Evolutionary conservation across 2,329 filamentous ascomycete genomes (phyloP).

Genomic region (Phialophora verrucosa): DNA sequence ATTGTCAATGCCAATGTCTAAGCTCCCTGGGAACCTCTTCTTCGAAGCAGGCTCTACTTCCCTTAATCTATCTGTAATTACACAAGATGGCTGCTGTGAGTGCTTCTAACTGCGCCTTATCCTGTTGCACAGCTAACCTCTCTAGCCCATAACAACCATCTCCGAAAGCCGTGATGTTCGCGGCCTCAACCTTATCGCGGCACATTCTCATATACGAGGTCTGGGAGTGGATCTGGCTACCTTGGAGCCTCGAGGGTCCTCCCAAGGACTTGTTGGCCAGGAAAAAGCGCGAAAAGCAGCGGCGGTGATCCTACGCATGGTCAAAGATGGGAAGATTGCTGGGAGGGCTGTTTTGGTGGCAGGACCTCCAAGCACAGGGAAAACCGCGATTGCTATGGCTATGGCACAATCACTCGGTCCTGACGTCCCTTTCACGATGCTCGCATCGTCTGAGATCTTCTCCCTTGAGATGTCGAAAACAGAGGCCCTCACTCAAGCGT

Average conservation of each 20-base stretch:
- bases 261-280: conserved; percentile 94
- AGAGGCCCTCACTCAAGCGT: conserved; percentile 96
- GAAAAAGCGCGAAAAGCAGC: conserved; percentile 96
- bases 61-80: background rate
- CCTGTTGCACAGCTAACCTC: conserved; percentile 19
- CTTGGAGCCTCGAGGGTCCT: conserved; percentile 80
- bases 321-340: conserved; percentile 97
- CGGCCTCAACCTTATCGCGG: conserved; percentile 95
- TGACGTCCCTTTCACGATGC: conserved; percentile 94
- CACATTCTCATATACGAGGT: conserved; percentile 96
- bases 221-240: conserved; percentile 92
- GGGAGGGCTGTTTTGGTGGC: conserved; percentile 93
- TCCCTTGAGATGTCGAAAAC: conserved; percentile 99
- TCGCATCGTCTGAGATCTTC: conserved; percentile 96
- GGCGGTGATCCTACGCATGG: conserved; percentile 96
- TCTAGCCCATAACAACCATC: conserved; percentile 75
- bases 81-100: conserved; percentile 35
- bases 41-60: background rate
- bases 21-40: background rate
- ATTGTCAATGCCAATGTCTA: background rate
- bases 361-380: conserved; percentile 93
- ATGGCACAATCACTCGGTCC: conserved; percentile 95
- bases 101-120: background rate
- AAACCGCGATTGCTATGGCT: conserved; percentile 97
- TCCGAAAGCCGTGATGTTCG: conserved; percentile 95